Evolutionary conservation across 2,329 filamentous ascomycete species (phyloP).

Genomic region (Sphaceloma murrayae): DNA sequence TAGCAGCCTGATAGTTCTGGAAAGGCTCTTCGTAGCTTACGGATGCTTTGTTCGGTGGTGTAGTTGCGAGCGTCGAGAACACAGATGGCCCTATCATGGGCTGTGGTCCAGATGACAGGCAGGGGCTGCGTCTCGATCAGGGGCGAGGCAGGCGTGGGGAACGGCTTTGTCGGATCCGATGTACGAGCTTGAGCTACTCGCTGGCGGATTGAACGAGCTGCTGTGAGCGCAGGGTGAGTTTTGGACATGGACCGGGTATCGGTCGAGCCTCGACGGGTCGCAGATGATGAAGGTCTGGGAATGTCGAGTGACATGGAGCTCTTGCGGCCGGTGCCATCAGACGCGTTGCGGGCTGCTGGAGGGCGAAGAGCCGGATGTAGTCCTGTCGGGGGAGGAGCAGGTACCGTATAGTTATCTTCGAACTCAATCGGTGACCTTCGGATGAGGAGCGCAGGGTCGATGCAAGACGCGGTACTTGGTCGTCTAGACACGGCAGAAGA

Average conservation of each 20-base stretch:
- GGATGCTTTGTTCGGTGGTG: conserved; percentile 24
- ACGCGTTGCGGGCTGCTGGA: conserved; percentile 12
- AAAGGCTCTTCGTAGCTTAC: conserved; percentile 26
- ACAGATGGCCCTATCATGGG: conserved; percentile 30
- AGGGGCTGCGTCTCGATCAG: conserved; percentile 24
- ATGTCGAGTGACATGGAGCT: conserved; percentile 13
- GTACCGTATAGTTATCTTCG: conserved; percentile 11
- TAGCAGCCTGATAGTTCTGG: conserved; percentile 23
- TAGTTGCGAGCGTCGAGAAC: conserved; percentile 27
- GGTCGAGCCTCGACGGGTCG: not conserved
- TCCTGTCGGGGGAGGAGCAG: conserved; percentile 7
- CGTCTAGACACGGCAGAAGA: conserved; percentile 10
- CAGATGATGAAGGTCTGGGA: conserved; percentile 8
- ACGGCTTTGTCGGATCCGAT: conserved; percentile 15
- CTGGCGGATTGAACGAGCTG: not conserved
- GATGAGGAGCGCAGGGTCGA: conserved; percentile 10
- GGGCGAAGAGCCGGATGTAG: conserved; percentile 5
- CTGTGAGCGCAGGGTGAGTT: not conserved
- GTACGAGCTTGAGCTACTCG: conserved; percentile 12
- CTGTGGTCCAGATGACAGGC: conserved; percentile 24
- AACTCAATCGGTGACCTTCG: conserved; percentile 14
- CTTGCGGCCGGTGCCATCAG: not conserved
- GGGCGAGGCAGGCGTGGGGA: conserved; percentile 10
- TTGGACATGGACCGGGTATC: not conserved
- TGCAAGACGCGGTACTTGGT: conserved; percentile 7